Evolutionary conservation across 2,329 filamentous ascomycete genomes (phyloP), one percentile per base, ranked within the genome.

Genomic region (Aspergillus jensenii): DNA sequence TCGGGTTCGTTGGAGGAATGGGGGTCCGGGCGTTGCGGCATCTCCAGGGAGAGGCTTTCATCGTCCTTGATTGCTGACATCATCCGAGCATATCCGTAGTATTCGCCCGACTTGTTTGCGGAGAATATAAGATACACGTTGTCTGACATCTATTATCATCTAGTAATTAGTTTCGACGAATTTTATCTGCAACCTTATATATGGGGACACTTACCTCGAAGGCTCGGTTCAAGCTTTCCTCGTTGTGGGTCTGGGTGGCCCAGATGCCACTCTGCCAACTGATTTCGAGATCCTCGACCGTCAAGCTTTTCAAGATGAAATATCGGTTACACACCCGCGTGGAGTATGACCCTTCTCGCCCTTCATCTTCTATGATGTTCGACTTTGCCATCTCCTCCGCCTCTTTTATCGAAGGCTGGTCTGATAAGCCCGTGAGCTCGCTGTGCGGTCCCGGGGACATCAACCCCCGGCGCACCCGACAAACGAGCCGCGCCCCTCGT

Each of bases 61-160:
- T 96, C 90, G 55, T 93, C 84, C 65, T 89, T 87, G 67, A 97
- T 96, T 4, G 87, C 80, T 21, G 93, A 96, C 9, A 82, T 79
- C 93, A 98, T 98, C 39, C 90, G 87, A 19, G 93, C 93, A 69
- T 96, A 97, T 19, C 93, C 93, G 76, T 95, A 97, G 71, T 97
- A 98, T 74, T 97, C 93, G 12, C 93, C 93, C 0, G 93, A 97
- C 70, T 97, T 97, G 75, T 98, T 98, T 12, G 93, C 93, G 1
- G 93, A 98, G 73, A 98, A 98, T 14, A 98, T 86, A 31, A 98
- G 81, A 69, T 93, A 97, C 1, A 98, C 93, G 67, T 89, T 90
- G 53, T 96, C 90, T 14, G 87, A 85, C 9, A 81, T 79, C 92
- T 96, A 37, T 31, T 9, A 11, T 43, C 7, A 45, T 58, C 17